Base-by-base conservation (phyloP, 2,329 filamentous ascomycete species). In the Pseudogymnoascus sp. region DNA sequence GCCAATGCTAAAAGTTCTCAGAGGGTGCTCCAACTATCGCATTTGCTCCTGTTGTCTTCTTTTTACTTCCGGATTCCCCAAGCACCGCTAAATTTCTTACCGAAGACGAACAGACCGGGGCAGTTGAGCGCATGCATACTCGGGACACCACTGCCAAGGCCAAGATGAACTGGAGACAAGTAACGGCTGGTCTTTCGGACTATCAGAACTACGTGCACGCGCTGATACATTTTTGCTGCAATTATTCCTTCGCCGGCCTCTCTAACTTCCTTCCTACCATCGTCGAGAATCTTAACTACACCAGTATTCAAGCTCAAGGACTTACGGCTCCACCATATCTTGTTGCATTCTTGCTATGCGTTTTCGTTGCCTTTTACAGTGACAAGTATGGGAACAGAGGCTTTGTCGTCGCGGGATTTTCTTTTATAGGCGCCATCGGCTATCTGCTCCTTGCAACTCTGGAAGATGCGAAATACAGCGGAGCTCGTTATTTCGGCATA, bases 181-280 rank as follows among this genome's bases (percentile, higher is more conserved):
- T 76, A 1, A 59, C 71, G 6, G 67, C 70, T 6, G 72, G 71
- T 0, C 62, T 77, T 8, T 54, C 63, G 2, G 75, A 77, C 62
- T 73, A 74, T 64, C 70, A 75, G 59, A 74, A 72, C 59, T 74
- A 72, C 47, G 57, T 72, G 4, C 73, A 75, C 61, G 68, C 70
- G 38, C 37, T 67, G 1, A 76, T 77, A 16, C 72, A 75, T 62
- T 76, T 77, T 62, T 73, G 72, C 62, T 74, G 73, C 65, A 75
- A 75, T 60, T 70, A 67, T 61, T 70, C 71, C 16, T 78, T 76
- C 60, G 73, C 74, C 0, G 71, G 69, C 1, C 66, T 78, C 3
- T 73, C 76, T 2, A 74, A 74, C 18, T 78, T 76, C 54, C 68
- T 78, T 1, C 76, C 76, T 0, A 77, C 75, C 5, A 77, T 78